These are phyloP conservation scores for Groenewaldozyma salmanticensis DNA, from an alignment of 805 yeast genomes.

Conservation along the genomic window DNA sequence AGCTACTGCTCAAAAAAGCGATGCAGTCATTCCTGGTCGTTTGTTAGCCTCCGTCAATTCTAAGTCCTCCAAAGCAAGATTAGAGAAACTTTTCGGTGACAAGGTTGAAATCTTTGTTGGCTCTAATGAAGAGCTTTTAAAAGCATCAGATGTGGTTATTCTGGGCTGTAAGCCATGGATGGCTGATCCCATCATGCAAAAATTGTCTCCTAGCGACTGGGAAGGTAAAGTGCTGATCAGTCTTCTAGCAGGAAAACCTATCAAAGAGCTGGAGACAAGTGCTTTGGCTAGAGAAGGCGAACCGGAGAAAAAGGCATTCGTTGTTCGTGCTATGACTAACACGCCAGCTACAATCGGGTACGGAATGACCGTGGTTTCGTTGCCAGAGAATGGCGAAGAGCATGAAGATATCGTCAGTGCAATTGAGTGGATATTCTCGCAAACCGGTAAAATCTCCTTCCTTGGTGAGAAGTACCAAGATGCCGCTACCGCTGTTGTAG, in stretches of 20 bases:
- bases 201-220: conserved; percentile 35
- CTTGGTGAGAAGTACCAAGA: conserved; percentile 82
- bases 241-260: conserved; percentile 87
- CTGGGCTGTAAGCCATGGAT: conserved; percentile 86
- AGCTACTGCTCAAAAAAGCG: conserved; percentile 27
- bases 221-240: conserved; percentile 59
- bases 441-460: conserved; percentile 32
- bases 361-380: conserved; percentile 90
- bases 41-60: conserved; percentile 73
- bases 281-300: conserved; percentile 20
- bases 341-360: conserved; percentile 90
- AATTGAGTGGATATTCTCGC: conserved; percentile 33
- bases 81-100: conserved; percentile 42
- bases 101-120: conserved; percentile 40
- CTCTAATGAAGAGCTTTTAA: conserved; percentile 38
- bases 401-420: conserved; percentile 22
- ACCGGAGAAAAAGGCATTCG: conserved; percentile 35
- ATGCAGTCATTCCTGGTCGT: conserved; percentile 48
- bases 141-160: conserved; percentile 57
- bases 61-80: conserved; percentile 38
- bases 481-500: conserved; percentile 89
- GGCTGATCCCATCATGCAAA: conserved; percentile 50
- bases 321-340: conserved; percentile 95
- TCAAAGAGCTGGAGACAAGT: conserved; percentile 48
- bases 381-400: conserved; percentile 41